A percentile compares a stretch with the other conserved stretches of the same genome.
phyloP scores from a whole-genome alignment of 441 rosid genomes.

The Corymbia citriodora region DNA sequence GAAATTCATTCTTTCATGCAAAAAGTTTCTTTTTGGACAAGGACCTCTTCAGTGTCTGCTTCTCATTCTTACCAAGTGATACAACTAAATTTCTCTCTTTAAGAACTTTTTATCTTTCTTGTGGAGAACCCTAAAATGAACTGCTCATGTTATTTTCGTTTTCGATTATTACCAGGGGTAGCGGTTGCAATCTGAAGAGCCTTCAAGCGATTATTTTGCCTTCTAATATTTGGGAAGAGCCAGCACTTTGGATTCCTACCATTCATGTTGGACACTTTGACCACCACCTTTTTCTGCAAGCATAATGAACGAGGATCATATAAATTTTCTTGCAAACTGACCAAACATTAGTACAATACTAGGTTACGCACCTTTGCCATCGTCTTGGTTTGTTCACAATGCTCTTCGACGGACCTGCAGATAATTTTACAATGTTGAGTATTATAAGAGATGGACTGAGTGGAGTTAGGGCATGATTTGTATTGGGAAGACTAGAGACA shows the following conservation, averaged over 20 bases:
- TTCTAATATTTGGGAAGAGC: background rate
- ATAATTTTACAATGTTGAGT: background rate
- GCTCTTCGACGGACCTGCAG: background rate
- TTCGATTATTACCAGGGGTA: constrained; percentile 8
- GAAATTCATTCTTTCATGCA: background rate
- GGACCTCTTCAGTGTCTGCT: background rate
- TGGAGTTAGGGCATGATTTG: background rate
- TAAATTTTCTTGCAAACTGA: background rate
- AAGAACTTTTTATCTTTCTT: background rate
- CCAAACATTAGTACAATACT: background rate
- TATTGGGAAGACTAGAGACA: background rate
- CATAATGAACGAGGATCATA: background rate
- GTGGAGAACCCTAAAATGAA: background rate
- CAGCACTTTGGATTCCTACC: background rate
- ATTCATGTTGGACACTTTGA: constrained; percentile 13
- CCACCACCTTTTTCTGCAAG: constrained; percentile 36
- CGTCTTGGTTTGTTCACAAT: background rate
- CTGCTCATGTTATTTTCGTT: background rate
- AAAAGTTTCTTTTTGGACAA: background rate
- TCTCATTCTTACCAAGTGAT: background rate
- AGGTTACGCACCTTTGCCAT: background rate
- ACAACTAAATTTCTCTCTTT: background rate
- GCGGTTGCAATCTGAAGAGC: constrained; percentile 26
- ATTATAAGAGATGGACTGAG: background rate
- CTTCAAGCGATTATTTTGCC: background rate